Conservation (phyloP, 106 monocot genomes). For the Apostasia shenzhenica region DNA sequence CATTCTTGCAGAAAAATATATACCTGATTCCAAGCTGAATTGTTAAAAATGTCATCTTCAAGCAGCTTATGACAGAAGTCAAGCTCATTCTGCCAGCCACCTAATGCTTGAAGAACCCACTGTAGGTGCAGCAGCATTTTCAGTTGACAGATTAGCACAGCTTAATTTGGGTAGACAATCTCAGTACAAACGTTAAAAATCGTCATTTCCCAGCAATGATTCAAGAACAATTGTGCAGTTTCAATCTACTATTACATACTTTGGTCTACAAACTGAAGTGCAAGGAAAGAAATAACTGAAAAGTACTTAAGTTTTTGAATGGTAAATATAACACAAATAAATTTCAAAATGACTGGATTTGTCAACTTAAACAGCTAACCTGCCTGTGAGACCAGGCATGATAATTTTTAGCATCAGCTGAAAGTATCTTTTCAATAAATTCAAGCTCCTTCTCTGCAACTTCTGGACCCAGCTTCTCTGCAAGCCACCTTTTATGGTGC, state of each 20-base stretch:
- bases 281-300: no score
- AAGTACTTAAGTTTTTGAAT: no score
- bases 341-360: no score
- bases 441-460: conserved; percentile 49
- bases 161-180: no score
- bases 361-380: conserved; percentile 27
- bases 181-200: no score
- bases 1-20: not conserved
- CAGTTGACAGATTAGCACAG: no score
- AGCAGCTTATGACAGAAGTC: conserved; percentile 64
- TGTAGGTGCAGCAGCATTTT: conserved; percentile 16
- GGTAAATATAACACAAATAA: no score
- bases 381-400: conserved; percentile 99
- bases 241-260: no score
- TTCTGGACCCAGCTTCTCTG: conserved; percentile 82
- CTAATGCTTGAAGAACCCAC: conserved; percentile 94
- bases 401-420: conserved; percentile 86
- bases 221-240: no score
- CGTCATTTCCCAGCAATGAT: no score
- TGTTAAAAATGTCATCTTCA: conserved; percentile 82
- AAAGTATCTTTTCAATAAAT: conserved; percentile 67
- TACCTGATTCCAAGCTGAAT: conserved; percentile 99
- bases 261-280: no score
- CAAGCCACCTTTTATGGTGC: conserved; percentile 98
- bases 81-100: conserved; percentile 93